Percentiles rank a stretch among this genome's conserved stretches.
These are phyloP conservation scores for Magnusiomyces ingens DNA, from an alignment of 1,139 yeast species.

Conservation along the genomic window DNA sequence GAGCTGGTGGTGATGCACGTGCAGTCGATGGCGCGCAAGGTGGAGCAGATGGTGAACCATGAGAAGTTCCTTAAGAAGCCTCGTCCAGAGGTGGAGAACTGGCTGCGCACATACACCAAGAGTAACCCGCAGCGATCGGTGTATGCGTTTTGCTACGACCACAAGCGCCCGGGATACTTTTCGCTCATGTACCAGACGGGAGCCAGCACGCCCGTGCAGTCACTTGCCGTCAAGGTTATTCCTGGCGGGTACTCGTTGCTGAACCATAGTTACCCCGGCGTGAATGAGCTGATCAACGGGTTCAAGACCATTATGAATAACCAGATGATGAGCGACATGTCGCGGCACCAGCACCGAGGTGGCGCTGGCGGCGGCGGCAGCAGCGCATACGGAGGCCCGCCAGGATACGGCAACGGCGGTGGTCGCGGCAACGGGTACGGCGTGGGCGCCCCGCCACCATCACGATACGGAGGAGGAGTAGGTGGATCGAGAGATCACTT, in stretches of 20 bases:
- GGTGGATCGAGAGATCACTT: background rate
- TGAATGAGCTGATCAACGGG: slow-evolving; percentile 85
- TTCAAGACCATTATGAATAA: slow-evolving; percentile 53
- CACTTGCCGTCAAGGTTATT: slow-evolving; percentile 86
- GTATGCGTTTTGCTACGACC: slow-evolving; percentile 86
- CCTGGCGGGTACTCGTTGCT: slow-evolving; percentile 80
- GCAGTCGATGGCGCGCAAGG: slow-evolving; percentile 75
- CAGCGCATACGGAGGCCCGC: background rate
- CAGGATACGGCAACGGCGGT: slow-evolving; percentile 4
- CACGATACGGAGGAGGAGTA: background rate
- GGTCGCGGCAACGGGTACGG: background rate
- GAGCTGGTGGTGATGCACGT: slow-evolving; percentile 86
- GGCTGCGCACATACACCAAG: slow-evolving; percentile 82
- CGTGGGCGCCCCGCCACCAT: background rate
- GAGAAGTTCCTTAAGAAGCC: slow-evolving; percentile 88
- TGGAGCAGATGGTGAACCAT: slow-evolving; percentile 75
- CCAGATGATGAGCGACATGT: slow-evolving; percentile 10
- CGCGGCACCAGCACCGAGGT: background rate
- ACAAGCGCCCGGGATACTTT: slow-evolving; percentile 90
- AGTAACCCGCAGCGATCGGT: slow-evolving; percentile 90
- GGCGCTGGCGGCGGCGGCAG: background rate
- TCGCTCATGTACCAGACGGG: slow-evolving; percentile 75
- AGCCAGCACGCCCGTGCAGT: slow-evolving; percentile 61
- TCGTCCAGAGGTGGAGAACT: slow-evolving; percentile 70
- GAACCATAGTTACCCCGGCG: slow-evolving; percentile 77